phyloP scores from a whole-genome alignment of 208 protist species.

The Acanthamoeba culbertsoni region DNA sequence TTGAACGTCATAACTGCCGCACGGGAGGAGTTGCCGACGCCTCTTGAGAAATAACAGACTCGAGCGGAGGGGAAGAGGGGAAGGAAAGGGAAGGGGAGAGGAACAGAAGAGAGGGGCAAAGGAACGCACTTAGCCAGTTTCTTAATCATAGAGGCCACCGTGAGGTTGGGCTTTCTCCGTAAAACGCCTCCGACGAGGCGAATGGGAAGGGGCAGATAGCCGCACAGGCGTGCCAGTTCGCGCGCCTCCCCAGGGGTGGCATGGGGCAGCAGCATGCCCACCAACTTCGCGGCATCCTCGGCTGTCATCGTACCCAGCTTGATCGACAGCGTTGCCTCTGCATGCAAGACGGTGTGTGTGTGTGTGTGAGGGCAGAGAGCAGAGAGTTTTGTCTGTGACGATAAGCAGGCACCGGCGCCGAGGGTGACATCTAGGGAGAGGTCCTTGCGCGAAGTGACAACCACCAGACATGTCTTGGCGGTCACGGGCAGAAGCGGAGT shows the following conservation, averaged over 20 bases:
- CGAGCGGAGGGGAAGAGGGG: not conserved
- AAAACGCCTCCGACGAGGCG: not conserved
- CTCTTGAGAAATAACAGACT: not conserved
- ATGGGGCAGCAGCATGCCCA: not conserved
- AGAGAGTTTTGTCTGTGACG: not conserved
- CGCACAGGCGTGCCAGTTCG: constrained; percentile 9
- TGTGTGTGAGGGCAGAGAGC: not conserved
- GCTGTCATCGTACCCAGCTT: not conserved
- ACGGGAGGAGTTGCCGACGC: not conserved
- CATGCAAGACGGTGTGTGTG: not conserved
- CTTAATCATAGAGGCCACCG: not conserved
- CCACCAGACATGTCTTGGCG: constrained; percentile 18
- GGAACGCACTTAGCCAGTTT: not conserved
- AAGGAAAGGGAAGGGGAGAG: not conserved
- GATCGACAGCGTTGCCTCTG: not conserved
- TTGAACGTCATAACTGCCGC: not conserved
- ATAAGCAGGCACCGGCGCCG: not conserved
- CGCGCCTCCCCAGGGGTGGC: not conserved
- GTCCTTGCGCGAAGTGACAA: constrained; percentile 61
- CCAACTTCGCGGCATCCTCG: not conserved
- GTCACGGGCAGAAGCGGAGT: constrained; percentile 1
- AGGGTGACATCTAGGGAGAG: constrained; percentile 34
- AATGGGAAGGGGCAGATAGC: not conserved
- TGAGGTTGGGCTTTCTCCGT: not conserved
- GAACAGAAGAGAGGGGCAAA: too few relatives aligned